Evolutionary conservation across 805 yeast species (phyloP).

Genomic region (Alloascoidea africana): DNA sequence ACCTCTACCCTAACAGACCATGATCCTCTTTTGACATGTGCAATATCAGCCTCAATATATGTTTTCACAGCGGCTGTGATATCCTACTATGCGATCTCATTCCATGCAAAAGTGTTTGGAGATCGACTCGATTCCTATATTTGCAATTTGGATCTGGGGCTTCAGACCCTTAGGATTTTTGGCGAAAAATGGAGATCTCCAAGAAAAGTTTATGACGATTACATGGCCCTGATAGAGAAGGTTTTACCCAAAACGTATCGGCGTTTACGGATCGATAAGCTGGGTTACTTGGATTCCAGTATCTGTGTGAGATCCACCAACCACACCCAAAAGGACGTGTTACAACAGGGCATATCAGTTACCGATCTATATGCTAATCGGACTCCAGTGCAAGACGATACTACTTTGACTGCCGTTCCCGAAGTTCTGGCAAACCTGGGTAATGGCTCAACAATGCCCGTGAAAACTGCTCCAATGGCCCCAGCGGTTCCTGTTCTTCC

Average conservation of each 20-base stretch:
- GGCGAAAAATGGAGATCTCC: not conserved
- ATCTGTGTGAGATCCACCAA: too few relatives aligned
- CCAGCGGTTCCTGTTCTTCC: too few relatives aligned
- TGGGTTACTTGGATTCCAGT: too few relatives aligned
- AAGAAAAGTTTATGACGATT: slow-evolving; percentile 1
- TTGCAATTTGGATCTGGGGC: not conserved
- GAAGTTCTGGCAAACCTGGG: too few relatives aligned
- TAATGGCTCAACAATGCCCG: too few relatives aligned
- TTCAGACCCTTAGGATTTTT: not conserved
- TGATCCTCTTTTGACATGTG: not conserved
- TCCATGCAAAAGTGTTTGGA: not conserved
- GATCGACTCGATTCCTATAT: not conserved
- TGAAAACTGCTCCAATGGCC: too few relatives aligned
- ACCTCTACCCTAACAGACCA: not conserved
- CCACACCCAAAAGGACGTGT: too few relatives aligned
- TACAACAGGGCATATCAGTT: too few relatives aligned
- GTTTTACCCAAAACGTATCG: not conserved
- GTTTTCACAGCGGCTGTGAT: not conserved
- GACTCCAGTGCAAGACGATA: too few relatives aligned
- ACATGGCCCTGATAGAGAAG: not conserved
- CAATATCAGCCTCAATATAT: not conserved
- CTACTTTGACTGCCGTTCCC: too few relatives aligned
- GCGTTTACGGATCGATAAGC: slow-evolving; percentile 1
- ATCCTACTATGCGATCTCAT: not conserved
- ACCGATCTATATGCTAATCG: too few relatives aligned